These are phyloP conservation scores for Solanum hybrid DNA, from an alignment of 305 asterid genomes.

Conservation along the genomic window DNA sequence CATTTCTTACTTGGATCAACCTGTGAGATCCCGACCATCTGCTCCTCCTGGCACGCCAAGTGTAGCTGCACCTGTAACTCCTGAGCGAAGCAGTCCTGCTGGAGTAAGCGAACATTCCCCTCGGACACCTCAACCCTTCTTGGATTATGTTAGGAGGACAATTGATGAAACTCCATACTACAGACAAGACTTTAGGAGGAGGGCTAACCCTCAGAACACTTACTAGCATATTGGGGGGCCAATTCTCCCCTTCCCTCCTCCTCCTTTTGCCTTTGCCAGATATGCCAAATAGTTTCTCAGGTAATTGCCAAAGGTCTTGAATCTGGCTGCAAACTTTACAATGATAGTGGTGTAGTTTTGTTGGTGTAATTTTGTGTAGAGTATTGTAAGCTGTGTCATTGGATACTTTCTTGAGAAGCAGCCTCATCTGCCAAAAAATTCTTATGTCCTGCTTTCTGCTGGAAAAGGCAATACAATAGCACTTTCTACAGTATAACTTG, in stretches of 20 bases:
- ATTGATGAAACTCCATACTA: conserved; percentile 87
- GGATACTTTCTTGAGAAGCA: not conserved
- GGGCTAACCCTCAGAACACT: conserved; percentile 69
- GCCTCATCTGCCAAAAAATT: not conserved
- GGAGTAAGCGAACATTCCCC: conserved; percentile 52
- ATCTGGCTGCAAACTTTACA: not conserved
- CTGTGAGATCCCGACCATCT: conserved; percentile 21
- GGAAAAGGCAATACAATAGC: not conserved
- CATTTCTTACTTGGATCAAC: conserved; percentile 30
- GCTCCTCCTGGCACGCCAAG: conserved; percentile 22
- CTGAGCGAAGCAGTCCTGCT: conserved; percentile 41
- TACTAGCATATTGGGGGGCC: conserved; percentile 24
- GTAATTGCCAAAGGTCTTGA: not conserved
- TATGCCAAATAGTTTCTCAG: not conserved
- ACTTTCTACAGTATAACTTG: not conserved
- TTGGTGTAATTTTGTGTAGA: not conserved
- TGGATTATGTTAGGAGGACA: conserved; percentile 77
- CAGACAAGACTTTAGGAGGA: conserved; percentile 71
- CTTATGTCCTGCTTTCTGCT: not conserved
- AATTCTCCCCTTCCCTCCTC: not conserved
- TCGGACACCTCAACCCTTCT: conserved; percentile 82
- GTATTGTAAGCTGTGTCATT: not conserved
- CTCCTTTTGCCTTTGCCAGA: not conserved
- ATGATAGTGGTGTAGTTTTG: not conserved
- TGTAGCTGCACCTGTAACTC: conserved; percentile 49